A percentile compares a stretch with the other conserved stretches of the same genome.
These are phyloP conservation scores for Castanospermum australe DNA, from an alignment of 306 rosid species.

Conservation along the genomic window DNA sequence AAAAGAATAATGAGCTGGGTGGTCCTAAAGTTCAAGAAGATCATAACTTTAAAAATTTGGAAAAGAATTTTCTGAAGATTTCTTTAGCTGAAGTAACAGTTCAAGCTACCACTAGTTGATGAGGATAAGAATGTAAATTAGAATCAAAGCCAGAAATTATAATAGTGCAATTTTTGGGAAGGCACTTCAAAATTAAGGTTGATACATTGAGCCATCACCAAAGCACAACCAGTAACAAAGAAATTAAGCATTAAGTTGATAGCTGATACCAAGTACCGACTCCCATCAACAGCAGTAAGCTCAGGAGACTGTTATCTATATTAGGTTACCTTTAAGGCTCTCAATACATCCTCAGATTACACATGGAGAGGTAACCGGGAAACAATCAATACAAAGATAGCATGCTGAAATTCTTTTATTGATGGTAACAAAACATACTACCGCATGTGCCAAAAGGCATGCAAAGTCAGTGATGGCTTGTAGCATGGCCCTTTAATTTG, in stretches of 20 bases:
- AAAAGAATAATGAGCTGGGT: background rate
- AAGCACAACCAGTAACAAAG: constrained; percentile 9
- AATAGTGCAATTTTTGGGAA: background rate
- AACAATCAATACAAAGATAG: background rate
- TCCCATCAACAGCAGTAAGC: constrained; percentile 6
- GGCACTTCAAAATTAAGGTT: background rate
- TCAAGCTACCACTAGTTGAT: background rate
- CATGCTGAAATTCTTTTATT: background rate
- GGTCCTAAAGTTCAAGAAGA: constrained; percentile 9
- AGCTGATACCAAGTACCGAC: background rate
- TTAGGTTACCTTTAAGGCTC: background rate
- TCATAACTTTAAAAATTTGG: background rate
- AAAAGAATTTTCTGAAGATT: background rate
- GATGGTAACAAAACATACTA: background rate
- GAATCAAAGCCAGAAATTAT: background rate
- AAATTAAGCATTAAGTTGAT: background rate
- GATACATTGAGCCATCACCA: background rate
- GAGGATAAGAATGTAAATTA: background rate
- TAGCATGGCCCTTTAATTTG: background rate
- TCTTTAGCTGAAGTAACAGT: background rate
- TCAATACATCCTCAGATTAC: background rate
- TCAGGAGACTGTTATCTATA: background rate
- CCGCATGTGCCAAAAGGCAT: background rate
- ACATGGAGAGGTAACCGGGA: background rate
- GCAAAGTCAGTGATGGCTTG: background rate